These are phyloP conservation scores for Curvularia sp. DNA, from an alignment of 2,329 filamentous ascomycete species.

Conservation along the genomic window DNA sequence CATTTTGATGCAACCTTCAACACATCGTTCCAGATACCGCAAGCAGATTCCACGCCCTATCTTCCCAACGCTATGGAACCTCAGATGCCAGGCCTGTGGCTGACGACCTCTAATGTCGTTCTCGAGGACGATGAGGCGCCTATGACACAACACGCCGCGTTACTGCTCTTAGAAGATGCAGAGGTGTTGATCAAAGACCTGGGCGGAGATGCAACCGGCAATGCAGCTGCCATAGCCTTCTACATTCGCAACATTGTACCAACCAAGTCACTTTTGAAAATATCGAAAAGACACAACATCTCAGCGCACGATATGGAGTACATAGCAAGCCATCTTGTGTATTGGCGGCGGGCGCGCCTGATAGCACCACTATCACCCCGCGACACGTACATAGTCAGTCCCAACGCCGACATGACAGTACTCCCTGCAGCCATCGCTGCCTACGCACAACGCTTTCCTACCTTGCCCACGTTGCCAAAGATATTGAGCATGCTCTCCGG, in stretches of 20 bases:
- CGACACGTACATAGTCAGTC: conserved; percentile 90
- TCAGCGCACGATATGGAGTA: conserved; percentile 81
- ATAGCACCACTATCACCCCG: conserved; percentile 89
- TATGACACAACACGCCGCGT: conserved; percentile 83
- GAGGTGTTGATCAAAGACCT: conserved; percentile 76
- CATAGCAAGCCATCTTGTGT: conserved; percentile 91
- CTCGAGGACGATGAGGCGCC: conserved; percentile 71
- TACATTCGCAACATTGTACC: conserved; percentile 67
- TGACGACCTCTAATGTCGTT: conserved; percentile 84
- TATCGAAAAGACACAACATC: conserved; percentile 74
- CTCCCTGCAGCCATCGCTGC: conserved; percentile 72
- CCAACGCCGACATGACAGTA: conserved; percentile 79
- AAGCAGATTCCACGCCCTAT: conserved; percentile 71
- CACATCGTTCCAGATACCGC: conserved; percentile 69
- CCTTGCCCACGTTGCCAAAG: conserved; percentile 80
- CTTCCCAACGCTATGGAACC: conserved; percentile 72
- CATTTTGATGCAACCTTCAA: conserved; percentile 71
- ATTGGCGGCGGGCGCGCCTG: conserved; percentile 91
- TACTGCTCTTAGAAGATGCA: conserved; percentile 85
- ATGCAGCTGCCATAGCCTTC: conserved; percentile 78
- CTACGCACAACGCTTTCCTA: conserved; percentile 81
- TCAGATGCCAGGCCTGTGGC: conserved; percentile 77
- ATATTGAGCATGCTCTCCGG: conserved; percentile 86
- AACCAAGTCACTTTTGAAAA: conserved; percentile 73
- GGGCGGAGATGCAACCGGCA: conserved; percentile 73